These are phyloP conservation scores for Lipomyces orientalis DNA, from an alignment of 805 yeast genomes.

Conservation along the genomic window DNA sequence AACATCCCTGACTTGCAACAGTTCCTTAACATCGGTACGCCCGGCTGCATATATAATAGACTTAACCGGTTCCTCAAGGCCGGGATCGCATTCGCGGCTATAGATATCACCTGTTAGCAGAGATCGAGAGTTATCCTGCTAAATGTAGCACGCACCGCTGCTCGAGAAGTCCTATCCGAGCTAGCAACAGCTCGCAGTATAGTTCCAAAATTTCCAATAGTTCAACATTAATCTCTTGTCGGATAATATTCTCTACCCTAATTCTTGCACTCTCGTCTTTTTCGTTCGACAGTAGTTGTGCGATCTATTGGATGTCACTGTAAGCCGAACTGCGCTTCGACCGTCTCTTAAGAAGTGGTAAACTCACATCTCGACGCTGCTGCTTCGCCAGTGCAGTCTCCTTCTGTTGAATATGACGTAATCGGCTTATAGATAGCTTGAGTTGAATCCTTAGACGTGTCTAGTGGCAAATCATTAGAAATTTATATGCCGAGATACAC, in stretches of 20 bases:
- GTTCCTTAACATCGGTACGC: conserved; percentile 77
- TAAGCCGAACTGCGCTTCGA: neutral
- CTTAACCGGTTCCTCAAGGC: conserved; percentile 76
- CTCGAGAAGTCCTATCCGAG: conserved; percentile 69
- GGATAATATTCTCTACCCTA: conserved; percentile 80
- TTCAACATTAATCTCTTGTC: conserved; percentile 82
- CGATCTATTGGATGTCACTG: conserved; percentile 49
- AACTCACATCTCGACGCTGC: conserved; percentile 61
- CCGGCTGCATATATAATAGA: conserved; percentile 72
- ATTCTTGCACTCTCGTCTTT: conserved; percentile 84
- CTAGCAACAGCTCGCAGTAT: conserved; percentile 79
- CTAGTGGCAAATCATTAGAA: conserved; percentile 15
- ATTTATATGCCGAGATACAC: too few relatives aligned
- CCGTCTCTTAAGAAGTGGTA: neutral
- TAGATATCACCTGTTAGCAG: neutral
- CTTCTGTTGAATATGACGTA: conserved; percentile 74
- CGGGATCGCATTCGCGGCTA: conserved; percentile 54
- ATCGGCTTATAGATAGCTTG: conserved; percentile 73
- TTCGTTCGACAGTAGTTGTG: conserved; percentile 69
- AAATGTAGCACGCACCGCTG: conserved; percentile 41
- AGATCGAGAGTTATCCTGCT: neutral
- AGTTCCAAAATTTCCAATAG: conserved; percentile 78
- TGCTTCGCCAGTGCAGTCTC: conserved; percentile 77
- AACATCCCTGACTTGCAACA: conserved; percentile 64
- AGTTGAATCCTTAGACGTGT: conserved; percentile 44